Base-by-base conservation (phyloP, 352 stramenopile genomes). In the Pythium sukuiense region DNA sequence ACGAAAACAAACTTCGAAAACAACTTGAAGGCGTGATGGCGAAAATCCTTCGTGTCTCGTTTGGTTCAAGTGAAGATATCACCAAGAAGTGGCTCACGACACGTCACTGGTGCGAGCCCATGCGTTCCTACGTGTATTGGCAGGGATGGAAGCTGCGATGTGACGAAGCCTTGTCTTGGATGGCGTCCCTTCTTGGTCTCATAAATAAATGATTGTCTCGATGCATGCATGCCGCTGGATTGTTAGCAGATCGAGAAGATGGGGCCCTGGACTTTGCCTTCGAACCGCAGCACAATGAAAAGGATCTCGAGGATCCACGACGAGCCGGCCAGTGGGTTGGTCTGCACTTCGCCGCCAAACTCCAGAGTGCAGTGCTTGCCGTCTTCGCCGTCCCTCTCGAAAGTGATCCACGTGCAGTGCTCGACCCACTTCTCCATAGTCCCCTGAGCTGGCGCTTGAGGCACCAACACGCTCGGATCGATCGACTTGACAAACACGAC, bases 271-370 rank as follows among this genome's bases (percentile, higher is more conserved):
- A 62, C 54, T 14, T 58, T 32, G 27, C 14, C 18, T n/a, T 72
- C 66, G 32, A 59, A 72, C 9, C 66, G 66, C 11, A 72, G 41
- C 5, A 63, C 55, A 32, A 72, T 61, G 24, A 67, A 65, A 20
- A 72, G 66, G 16, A 72, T 29, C 49, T 72, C 66, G 24, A 72
- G n/a, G 59, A 72, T 61, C 66, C 66, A 72, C 37, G 32, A 29
- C 16, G 65, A 39, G 20, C 49, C 26, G 12, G 64, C 30, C 11
- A 72, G 18, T 9, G 66, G 55, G 30, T 29, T 68, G 45, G 46
- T 54, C 29, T 65, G 54, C 2, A 68, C 59, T n/a, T 72, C 66
- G 29, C 66, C 66, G 20, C 59, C 61, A 35, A 72, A 72, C 27
- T 59, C 41, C 27, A 72, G 30, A 14, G 27, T 35, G 46, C 66